Base-by-base conservation (phyloP, 1,139 yeast genomes). In the Diutina catenulata region DNA sequence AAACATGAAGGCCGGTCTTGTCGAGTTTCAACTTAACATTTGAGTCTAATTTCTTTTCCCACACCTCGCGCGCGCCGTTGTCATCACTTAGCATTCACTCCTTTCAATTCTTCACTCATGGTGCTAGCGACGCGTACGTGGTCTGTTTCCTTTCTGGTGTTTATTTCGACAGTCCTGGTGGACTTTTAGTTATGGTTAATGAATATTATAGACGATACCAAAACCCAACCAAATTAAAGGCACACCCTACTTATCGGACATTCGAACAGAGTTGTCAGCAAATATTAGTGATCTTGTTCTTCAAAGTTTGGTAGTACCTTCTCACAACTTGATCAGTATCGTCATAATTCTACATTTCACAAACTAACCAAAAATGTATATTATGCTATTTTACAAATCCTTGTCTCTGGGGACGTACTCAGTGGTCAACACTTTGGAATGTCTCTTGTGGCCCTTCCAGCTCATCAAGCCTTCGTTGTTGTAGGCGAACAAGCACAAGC, bases 351-450 rank as follows among this genome's bases (percentile, higher is more conserved):
- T n/a, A n/a, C n/a, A n/a, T n/a, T n/a, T n/a, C n/a, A n/a, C n/a
- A n/a, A n/a, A n/a, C n/a, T n/a, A n/a, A n/a, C n/a, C n/a, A n/a
- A n/a, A n/a, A n/a, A n/a, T n/a, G n/a, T n/a, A n/a, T n/a, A n/a
- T n/a, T n/a, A n/a, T n/a, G n/a, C n/a, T n/a, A n/a, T n/a, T n/a
- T 51, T 54, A 64, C 55, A 66, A 64, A 48, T 66, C 70, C 51
- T 66, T 65, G 42, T 57, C 59, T 56, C 72, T 64, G 45, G 72
- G 72, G 41, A 57, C 59, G 47, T 65, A 67, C 29, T 62, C 66
- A 40, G 57, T 61, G 40, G 56, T 51, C 47, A 64, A 57, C 14
- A 67, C 55, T 22, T 58, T 56, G 20, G 51, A 53, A 33, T 51
- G 50, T 60, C 73, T 67, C 52, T 56, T 64, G 37, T 46, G 51